These are phyloP conservation scores for Periconia digitata DNA, from an alignment of 2,329 filamentous ascomycete genomes.

Conservation along the genomic window DNA sequence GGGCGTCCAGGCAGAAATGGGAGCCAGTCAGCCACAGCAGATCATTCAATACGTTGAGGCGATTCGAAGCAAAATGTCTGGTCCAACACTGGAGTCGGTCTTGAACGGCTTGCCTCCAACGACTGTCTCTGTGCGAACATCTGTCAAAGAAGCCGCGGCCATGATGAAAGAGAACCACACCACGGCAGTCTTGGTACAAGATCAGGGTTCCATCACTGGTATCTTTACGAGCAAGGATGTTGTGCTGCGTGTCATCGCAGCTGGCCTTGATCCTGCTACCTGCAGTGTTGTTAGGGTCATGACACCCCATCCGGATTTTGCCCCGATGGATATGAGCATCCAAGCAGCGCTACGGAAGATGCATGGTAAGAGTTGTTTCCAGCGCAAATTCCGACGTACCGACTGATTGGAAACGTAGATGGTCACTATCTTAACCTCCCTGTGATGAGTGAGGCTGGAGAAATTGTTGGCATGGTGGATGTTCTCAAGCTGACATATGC, in stretches of 20 bases:
- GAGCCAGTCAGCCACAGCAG: constrained; percentile 93
- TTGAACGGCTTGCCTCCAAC: constrained; percentile 88
- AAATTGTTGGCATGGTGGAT: constrained; percentile 99
- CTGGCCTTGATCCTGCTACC: constrained; percentile 87
- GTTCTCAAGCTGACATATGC: constrained; percentile 98
- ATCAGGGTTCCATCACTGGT: constrained; percentile 95
- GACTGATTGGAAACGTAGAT: constrained; percentile 57
- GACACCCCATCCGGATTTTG: constrained; percentile 98
- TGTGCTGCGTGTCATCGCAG: constrained; percentile 94
- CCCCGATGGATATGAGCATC: constrained; percentile 98
- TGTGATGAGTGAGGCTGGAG: constrained; percentile 95
- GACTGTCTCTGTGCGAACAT: constrained; percentile 92
- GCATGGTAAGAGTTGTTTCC: constrained; percentile 70
- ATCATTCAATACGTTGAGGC: constrained; percentile 99
- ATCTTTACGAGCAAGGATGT: constrained; percentile 99
- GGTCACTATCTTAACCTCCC: constrained; percentile 97
- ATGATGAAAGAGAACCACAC: constrained; percentile 99
- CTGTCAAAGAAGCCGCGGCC: constrained; percentile 91
- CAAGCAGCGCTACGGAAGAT: constrained; percentile 97
- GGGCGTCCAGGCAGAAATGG: constrained; percentile 95
- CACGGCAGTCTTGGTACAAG: constrained; percentile 92
- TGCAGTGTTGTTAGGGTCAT: constrained; percentile 99
- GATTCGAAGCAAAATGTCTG: constrained; percentile 93
- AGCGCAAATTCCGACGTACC: constrained; percentile 1
- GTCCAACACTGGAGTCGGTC: constrained; percentile 92